Percentiles rank a stretch among this genome's conserved stretches.
phyloP scores from a whole-genome alignment of 2,329 filamentous ascomycete genomes.

The Geosmithia morbida region DNA sequence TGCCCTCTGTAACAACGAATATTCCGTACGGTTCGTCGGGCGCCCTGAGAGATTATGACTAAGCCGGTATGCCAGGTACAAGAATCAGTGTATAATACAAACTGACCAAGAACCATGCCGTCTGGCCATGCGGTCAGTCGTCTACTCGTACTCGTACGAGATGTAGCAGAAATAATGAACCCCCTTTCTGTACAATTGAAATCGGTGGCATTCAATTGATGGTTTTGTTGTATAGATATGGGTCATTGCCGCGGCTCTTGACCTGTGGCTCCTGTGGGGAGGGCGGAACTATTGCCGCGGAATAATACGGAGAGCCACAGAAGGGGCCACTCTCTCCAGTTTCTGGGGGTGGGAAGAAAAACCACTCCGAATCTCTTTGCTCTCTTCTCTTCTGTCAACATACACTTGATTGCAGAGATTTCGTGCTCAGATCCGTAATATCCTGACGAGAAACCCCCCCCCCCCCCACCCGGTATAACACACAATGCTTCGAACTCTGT shows the following conservation, averaged over 20 bases:
- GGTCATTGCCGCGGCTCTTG: background rate
- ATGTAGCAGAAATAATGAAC: no score
- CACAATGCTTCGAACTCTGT: conserved; percentile 1
- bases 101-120: no score
- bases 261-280: background rate
- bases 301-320: background rate
- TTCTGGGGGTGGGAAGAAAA: background rate
- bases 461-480: background rate
- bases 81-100: no score
- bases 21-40: no score
- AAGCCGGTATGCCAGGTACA: background rate
- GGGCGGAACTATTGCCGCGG: background rate
- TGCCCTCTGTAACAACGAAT: no score
- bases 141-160: no score
- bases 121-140: no score
- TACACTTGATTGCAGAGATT: background rate
- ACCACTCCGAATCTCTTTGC: background rate
- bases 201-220: no score
- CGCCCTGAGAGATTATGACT: background rate
- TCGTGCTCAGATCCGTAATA: background rate
- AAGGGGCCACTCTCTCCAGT: background rate
- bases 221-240: no score
- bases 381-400: background rate
- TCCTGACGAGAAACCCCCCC: background rate
- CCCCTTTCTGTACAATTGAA: no score